Conservation (phyloP, 1,284 basidiomycete genomes). For the Hemileccinum hortonii region DNA sequence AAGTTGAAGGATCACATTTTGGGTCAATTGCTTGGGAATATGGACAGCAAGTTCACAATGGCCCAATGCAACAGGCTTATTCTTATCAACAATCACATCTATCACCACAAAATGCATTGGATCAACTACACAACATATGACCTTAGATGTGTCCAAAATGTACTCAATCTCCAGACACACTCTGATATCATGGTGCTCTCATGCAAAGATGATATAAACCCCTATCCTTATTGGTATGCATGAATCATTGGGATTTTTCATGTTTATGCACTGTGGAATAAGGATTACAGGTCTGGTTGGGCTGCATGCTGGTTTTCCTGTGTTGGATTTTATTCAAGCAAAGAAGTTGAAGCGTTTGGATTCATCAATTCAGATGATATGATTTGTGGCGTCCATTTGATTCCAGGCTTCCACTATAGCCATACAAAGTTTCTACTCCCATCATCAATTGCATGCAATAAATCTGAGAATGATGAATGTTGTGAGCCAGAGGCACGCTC, state of each 20-base stretch:
- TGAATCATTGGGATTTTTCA: constrained; percentile 38
- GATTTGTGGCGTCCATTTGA: neutral
- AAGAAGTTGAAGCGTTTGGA: neutral
- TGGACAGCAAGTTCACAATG: neutral
- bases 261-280: constrained; percentile 16
- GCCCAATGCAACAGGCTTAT: neutral
- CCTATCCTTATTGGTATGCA: constrained; percentile 39
- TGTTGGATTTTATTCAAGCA: neutral
- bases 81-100: neutral
- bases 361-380: neutral
- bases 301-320: neutral
- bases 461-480: neutral
- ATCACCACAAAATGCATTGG: neutral
- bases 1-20: neutral
- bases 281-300: neutral
- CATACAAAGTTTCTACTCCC: neutral
- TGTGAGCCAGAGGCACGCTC: too few species aligned
- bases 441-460: neutral
- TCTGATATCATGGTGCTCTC: constrained; percentile 16
- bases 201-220: constrained; percentile 14
- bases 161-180: neutral
- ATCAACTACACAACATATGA: constrained; percentile 3
- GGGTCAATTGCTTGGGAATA: neutral
- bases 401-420: neutral
- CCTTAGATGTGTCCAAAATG: neutral